Percentiles rank a stretch among this genome's conserved stretches.
Evolutionary conservation across 495 filamentous ascomycete genomes (phyloP).

Genomic region (Darksidea phi): DNA sequence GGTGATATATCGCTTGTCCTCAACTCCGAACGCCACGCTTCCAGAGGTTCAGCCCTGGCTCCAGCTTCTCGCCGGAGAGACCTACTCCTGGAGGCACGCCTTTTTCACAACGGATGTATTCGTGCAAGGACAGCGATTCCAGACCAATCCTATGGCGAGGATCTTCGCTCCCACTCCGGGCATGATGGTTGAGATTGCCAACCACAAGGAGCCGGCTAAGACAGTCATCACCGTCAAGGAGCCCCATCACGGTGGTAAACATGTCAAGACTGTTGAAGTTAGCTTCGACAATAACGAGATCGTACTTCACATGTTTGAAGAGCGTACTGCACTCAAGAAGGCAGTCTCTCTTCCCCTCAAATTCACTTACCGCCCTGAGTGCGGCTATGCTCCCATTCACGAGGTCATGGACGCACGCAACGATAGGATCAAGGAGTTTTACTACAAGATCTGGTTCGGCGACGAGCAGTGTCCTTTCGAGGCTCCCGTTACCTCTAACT

Average conservation of each 20-base stretch:
- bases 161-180: conserved; percentile 83
- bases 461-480: conserved; percentile 82
- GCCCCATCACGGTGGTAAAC: conserved; percentile 60
- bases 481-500: conserved; percentile 75
- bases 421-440: conserved; percentile 96
- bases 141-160: conserved; percentile 90
- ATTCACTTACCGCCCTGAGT: conserved; percentile 90
- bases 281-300: conserved; percentile 77
- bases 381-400: conserved; percentile 89
- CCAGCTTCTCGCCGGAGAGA: conserved; percentile 78
- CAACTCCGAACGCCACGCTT: conserved; percentile 64
- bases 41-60: conserved; percentile 84
- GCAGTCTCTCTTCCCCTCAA: conserved; percentile 75
- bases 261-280: conserved; percentile 82
- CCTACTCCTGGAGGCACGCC: conserved; percentile 90
- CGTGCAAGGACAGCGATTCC: conserved; percentile 92
- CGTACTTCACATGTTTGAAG: conserved; percentile 79
- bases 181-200: conserved; percentile 80
- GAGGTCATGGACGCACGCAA: conserved; percentile 95
- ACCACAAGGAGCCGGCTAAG: conserved; percentile 73
- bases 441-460: conserved; percentile 95
- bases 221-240: conserved; percentile 79
- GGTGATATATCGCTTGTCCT: conserved; percentile 74
- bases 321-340: conserved; percentile 76
- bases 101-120: conserved; percentile 95